phyloP scores from a whole-genome alignment of 2,329 filamentous ascomycete genomes.

The Myrmaecium sp. region DNA sequence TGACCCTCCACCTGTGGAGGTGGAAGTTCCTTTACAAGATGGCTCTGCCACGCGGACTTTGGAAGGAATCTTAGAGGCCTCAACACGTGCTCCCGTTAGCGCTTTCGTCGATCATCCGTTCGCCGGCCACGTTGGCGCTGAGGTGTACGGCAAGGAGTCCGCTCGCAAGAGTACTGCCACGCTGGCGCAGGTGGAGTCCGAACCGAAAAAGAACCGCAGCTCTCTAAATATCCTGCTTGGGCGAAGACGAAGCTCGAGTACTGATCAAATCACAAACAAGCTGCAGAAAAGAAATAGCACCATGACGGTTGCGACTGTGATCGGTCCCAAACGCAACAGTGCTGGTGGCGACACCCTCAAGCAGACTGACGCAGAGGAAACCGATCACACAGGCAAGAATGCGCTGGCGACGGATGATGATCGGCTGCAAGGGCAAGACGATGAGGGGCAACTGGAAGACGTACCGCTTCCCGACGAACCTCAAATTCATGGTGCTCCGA shows the following conservation, averaged over 20 bases:
- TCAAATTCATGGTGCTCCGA: constrained; percentile 54
- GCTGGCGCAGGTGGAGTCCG: constrained; percentile 10
- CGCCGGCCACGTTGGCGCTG: constrained; percentile 55
- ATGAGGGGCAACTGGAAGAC: constrained; percentile 25
- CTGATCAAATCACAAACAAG: constrained; percentile 22
- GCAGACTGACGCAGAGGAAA: too few species aligned
- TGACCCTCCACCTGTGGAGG: constrained; percentile 44
- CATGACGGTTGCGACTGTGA: constrained; percentile 1
- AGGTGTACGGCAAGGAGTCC: constrained; percentile 47
- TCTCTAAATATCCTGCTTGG: constrained; percentile 21
- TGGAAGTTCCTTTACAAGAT: constrained; percentile 43
- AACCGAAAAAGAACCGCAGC: constrained; percentile 19
- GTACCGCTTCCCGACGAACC: constrained; percentile 19
- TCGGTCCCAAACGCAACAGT: too few species aligned
- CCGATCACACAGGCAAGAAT: too few species aligned
- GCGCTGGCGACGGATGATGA: too few species aligned
- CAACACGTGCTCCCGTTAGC: constrained; percentile 68
- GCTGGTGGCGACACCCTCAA: too few species aligned
- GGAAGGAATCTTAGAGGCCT: constrained; percentile 82
- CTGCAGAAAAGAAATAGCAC: constrained; percentile 24
- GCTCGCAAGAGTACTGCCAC: constrained; percentile 23
- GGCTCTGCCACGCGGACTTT: constrained; percentile 78
- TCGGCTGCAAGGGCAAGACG: too few species aligned
- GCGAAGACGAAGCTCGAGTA: constrained; percentile 19
- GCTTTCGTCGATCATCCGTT: constrained; percentile 85